Evolutionary conservation across 768 basidiomycete species (phyloP).

Genomic region (Imleria badia): DNA sequence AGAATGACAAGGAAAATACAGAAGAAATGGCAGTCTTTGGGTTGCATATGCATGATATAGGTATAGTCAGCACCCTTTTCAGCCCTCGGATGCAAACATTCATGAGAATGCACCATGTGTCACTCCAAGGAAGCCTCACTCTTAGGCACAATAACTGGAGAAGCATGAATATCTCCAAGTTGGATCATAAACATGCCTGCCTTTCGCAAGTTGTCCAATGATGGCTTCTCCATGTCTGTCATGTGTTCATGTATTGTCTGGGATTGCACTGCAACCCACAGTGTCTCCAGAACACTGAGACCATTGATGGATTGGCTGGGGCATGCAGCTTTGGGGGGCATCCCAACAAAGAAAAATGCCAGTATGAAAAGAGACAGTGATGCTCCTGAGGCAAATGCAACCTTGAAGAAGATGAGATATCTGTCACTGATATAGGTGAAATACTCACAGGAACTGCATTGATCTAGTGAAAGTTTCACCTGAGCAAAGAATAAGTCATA

Average conservation of each 20-base stretch:
- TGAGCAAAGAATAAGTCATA: background rate
- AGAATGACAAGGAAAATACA: too few relatives aligned
- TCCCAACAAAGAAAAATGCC: background rate
- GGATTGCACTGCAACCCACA: conserved; percentile 12
- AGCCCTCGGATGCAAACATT: too few relatives aligned
- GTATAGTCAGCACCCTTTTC: too few relatives aligned
- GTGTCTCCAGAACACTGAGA: conserved; percentile 11
- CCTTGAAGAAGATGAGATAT: background rate
- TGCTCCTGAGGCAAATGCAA: background rate
- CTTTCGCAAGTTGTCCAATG: background rate
- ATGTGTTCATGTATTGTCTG: background rate
- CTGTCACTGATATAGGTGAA: background rate
- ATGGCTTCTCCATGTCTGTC: background rate
- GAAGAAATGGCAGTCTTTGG: too few relatives aligned
- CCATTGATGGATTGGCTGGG: background rate
- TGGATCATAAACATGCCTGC: conserved; percentile 11
- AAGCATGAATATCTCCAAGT: background rate
- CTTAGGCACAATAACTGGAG: background rate
- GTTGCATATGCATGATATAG: too few relatives aligned
- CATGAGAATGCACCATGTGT: background rate
- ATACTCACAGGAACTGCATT: conserved; percentile 13
- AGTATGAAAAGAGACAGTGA: conserved; percentile 7
- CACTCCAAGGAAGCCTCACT: background rate
- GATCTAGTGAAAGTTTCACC: background rate
- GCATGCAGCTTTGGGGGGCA: background rate